Evolutionary conservation across 2,329 filamentous ascomycete species (phyloP).

Genomic region (Trichoderma simmonsii): DNA sequence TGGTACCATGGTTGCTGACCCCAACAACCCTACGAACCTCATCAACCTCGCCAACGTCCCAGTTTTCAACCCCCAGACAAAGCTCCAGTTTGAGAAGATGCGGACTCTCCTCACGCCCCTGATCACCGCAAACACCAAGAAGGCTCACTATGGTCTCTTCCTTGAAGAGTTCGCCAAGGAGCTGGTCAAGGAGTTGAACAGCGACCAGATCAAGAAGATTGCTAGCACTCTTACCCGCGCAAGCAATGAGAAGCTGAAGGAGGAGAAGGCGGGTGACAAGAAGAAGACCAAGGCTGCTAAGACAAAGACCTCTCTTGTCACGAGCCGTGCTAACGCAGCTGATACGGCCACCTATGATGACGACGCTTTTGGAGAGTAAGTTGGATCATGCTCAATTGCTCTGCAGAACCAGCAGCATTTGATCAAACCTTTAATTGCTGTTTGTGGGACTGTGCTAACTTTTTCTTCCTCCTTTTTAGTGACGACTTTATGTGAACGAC

Average conservation of each 20-base stretch:
- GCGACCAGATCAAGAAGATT: slow-evolving; percentile 95
- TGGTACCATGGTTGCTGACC: slow-evolving; percentile 65
- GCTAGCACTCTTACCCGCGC: slow-evolving; percentile 82
- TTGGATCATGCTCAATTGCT: slow-evolving; percentile 34
- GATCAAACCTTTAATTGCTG: background rate
- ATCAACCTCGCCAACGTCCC: slow-evolving; percentile 77
- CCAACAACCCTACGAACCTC: slow-evolving; percentile 70
- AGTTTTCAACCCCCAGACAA: slow-evolving; percentile 86
- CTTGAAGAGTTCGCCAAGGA: slow-evolving; percentile 87
- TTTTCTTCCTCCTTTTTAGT: slow-evolving; percentile 36
- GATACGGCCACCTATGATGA: slow-evolving; percentile 81
- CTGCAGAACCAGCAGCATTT: background rate
- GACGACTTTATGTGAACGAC: slow-evolving; percentile 69
- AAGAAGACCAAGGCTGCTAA: slow-evolving; percentile 94
- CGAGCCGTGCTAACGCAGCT: slow-evolving; percentile 56
- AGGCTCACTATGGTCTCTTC: slow-evolving; percentile 86
- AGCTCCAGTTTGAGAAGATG: slow-evolving; percentile 78
- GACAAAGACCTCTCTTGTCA: slow-evolving; percentile 82
- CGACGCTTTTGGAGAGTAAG: slow-evolving; percentile 78
- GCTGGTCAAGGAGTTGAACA: slow-evolving; percentile 80
- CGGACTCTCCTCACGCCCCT: slow-evolving; percentile 77
- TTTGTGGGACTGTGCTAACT: slow-evolving; percentile 22
- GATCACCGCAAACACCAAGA: slow-evolving; percentile 71
- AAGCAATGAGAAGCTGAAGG: slow-evolving; percentile 97
- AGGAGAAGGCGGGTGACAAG: slow-evolving; percentile 93